Conservation (phyloP, 1,284 basidiomycete species). For the Sporisorium reilianum region DNA sequence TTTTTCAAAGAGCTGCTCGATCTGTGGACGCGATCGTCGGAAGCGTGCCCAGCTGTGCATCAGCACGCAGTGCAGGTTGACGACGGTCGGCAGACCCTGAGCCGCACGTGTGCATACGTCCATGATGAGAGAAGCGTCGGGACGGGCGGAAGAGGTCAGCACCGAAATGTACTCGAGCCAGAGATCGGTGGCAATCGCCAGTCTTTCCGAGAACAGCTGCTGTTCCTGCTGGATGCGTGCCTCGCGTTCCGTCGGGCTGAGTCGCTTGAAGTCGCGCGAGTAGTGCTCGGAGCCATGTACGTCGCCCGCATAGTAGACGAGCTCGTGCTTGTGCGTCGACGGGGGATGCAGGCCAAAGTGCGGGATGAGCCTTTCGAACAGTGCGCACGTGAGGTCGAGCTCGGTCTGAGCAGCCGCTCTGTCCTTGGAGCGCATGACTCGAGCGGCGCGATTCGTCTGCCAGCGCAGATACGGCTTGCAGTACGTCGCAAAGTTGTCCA, state of each 20-base stretch:
- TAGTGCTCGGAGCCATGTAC: conserved; percentile 25
- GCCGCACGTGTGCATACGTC: conserved; percentile 44
- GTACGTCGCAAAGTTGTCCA: conserved; percentile 25
- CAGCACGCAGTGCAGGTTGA: conserved; percentile 47
- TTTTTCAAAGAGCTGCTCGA: conserved; percentile 52
- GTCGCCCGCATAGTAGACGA: conserved; percentile 32
- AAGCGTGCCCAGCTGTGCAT: conserved; percentile 52
- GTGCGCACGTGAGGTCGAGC: conserved; percentile 28
- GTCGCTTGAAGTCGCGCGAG: conserved; percentile 30
- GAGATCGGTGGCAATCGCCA: conserved; percentile 43
- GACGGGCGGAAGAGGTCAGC: conserved; percentile 18
- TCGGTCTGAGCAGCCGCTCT: conserved; percentile 32
- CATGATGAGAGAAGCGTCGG: conserved; percentile 44
- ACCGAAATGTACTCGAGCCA: conserved; percentile 61
- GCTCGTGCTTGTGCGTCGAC: conserved; percentile 25
- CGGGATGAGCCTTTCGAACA: conserved; percentile 41
- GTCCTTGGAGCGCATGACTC: conserved; percentile 42
- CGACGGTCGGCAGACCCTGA: conserved; percentile 50
- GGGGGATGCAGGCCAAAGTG: conserved; percentile 45
- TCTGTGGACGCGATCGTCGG: conserved; percentile 45
- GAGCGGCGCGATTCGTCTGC: conserved; percentile 38
- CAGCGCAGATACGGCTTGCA: conserved; percentile 49
- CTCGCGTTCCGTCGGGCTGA: conserved; percentile 16
- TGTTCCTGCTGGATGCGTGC: conserved; percentile 27
- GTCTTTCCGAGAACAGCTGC: conserved; percentile 32